Evolutionary conservation across 495 filamentous ascomycete species (phyloP).

Genomic region (Aspergillus sclerotioniger): DNA sequence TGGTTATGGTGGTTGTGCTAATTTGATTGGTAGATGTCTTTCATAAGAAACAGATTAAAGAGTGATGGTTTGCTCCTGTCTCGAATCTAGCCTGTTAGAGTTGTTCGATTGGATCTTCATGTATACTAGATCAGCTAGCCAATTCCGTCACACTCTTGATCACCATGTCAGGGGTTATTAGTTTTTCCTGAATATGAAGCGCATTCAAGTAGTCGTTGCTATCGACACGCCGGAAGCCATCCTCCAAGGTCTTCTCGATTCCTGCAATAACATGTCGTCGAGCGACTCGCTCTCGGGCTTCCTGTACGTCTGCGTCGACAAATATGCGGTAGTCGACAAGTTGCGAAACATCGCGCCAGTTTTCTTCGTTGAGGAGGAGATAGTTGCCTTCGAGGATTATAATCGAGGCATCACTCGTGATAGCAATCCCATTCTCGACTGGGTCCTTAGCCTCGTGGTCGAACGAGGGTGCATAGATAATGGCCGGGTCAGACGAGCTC

Average conservation of each 20-base stretch:
- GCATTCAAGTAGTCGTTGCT: constrained; percentile 44
- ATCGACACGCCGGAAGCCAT: constrained; percentile 38
- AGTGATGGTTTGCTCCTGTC: constrained; percentile 30
- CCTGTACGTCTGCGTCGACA: constrained; percentile 34
- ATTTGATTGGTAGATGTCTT: constrained; percentile 60
- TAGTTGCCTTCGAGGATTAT: constrained; percentile 43
- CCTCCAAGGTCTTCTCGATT: constrained; percentile 40
- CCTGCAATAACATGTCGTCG: constrained; percentile 37
- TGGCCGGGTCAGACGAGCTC: constrained; percentile 4
- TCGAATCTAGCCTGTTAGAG: not conserved
- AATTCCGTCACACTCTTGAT: constrained; percentile 22
- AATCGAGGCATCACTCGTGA: constrained; percentile 31
- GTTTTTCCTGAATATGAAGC: constrained; percentile 25
- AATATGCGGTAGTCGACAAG: constrained; percentile 36
- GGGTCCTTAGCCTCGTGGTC: constrained; percentile 43
- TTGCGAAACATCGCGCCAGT: constrained; percentile 26
- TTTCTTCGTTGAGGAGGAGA: constrained; percentile 32
- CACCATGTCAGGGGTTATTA: constrained; percentile 31
- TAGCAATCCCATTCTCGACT: constrained; percentile 31
- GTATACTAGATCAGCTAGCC: not conserved
- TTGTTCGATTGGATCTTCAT: not conserved
- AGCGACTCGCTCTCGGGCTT: constrained; percentile 35
- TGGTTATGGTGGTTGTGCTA: too few relatives aligned
- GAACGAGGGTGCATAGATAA: constrained; percentile 25
- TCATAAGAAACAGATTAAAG: constrained; percentile 58